Base-by-base conservation (phyloP, 306 rosid species). In the Prunus mira region DNA sequence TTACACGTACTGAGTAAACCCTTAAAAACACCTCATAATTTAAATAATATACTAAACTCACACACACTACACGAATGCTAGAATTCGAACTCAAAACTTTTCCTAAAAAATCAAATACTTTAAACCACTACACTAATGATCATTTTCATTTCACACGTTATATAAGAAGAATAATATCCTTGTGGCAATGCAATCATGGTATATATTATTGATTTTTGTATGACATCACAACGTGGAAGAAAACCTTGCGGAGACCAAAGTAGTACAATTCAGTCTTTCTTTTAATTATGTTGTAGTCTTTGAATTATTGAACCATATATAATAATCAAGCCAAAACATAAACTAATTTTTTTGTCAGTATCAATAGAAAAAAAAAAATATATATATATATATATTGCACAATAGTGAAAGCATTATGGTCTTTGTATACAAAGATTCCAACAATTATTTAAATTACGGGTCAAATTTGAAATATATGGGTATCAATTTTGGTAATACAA, bases 41-140 rank as follows among this genome's bases (percentile, higher is more conserved):
- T 1, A 32, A 1, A 38, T 38, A 38, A 7, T 38, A 38, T 38
- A 34, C 0, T 5, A 38, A 7, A 38, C 2, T 38, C 2, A 38
- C 43, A 38, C 43, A 38, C 43, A 38, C 0, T 38, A 38, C 43
- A 38, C 9, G 10, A 9, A 6, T 7, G 0, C 0, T 7, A 38
- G 0, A 2, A 38, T 0, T 38, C 9, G 10, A 38, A 7, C 2
- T 2, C 2, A 38, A 38, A 7, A 38, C 43, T 9, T 38, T 38
- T 7, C 9, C 0, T 38, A 7, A 7, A 1, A 1, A 0, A 38
- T 6, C 9, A 38, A 38, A 7, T 38, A 8, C 0, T 38, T 38
- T 9, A 38, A 38, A 38, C 0, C 9, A 7, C 2, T 38, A 38
- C 9, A 38, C 2, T 1, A 7, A 2, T 7, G 0, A 2, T 38